Conservation (phyloP, 2,329 filamentous ascomycete species). For the Pseudopithomyces chartarum region DNA sequence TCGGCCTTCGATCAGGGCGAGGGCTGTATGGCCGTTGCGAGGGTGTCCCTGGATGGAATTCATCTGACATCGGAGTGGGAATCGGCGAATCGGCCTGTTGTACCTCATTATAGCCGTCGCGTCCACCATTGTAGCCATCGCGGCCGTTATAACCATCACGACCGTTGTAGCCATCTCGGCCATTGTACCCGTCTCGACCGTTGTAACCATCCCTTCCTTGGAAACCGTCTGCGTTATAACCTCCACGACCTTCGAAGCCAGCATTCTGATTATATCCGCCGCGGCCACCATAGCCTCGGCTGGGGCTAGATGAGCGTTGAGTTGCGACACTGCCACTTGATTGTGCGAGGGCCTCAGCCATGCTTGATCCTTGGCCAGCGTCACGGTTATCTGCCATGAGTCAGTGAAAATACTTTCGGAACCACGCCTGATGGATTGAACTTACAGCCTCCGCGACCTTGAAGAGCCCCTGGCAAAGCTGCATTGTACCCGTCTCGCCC, state of each 20-base stretch:
- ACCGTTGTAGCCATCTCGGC: conserved; percentile 39
- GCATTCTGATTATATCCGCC: conserved; percentile 32
- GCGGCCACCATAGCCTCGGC: conserved; percentile 23
- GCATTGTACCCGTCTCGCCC: conserved; percentile 44
- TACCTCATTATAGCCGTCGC: conserved; percentile 30
- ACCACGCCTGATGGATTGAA: neutral
- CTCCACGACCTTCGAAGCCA: conserved; percentile 32
- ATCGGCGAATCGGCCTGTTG: conserved; percentile 37
- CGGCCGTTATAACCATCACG: conserved; percentile 29
- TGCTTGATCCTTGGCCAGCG: conserved; percentile 22
- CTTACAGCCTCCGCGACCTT: conserved; percentile 36
- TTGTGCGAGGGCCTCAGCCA: conserved; percentile 25
- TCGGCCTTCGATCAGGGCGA: conserved; percentile 29
- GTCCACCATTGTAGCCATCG: conserved; percentile 38
- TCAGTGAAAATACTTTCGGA: neutral
- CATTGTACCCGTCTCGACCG: conserved; percentile 40
- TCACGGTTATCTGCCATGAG: conserved; percentile 19
- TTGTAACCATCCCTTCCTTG: conserved; percentile 9
- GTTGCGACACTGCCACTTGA: conserved; percentile 24
- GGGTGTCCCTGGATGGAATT: conserved; percentile 40
- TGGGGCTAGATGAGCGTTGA: conserved; percentile 22
- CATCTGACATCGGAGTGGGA: conserved; percentile 36
- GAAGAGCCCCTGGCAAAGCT: conserved; percentile 30
- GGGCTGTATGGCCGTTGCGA: conserved; percentile 36
- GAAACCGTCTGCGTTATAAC: conserved; percentile 26